phyloP scores from a whole-genome alignment of 495 filamentous ascomycete genomes.

The Parachaetomium inaequale region DNA sequence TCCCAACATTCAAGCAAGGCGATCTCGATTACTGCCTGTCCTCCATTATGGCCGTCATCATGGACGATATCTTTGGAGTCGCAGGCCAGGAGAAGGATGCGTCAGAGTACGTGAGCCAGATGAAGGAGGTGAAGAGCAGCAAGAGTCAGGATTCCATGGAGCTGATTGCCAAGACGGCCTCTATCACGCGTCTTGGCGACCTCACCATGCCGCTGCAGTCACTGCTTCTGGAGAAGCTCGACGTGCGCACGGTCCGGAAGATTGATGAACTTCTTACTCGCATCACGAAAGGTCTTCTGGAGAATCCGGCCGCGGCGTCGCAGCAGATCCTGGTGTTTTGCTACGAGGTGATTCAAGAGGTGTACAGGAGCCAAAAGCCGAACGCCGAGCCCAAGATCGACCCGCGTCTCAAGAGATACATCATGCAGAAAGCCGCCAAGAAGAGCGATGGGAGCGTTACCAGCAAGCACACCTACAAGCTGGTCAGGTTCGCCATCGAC shows the following conservation, averaged over 20 bases:
- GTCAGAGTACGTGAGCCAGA: slow-evolving; percentile 88
- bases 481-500: slow-evolving; percentile 82
- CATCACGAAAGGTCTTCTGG: slow-evolving; percentile 74
- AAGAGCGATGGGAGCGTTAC: slow-evolving; percentile 63
- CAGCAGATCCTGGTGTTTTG: slow-evolving; percentile 84
- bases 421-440: slow-evolving; percentile 70
- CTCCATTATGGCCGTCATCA: slow-evolving; percentile 75
- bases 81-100: slow-evolving; percentile 97
- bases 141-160: slow-evolving; percentile 99
- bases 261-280: slow-evolving; percentile 85
- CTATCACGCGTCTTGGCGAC: slow-evolving; percentile 65
- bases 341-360: slow-evolving; percentile 86
- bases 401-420: slow-evolving; percentile 63
- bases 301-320: slow-evolving; percentile 70
- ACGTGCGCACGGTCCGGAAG: slow-evolving; percentile 73
- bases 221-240: slow-evolving; percentile 77
- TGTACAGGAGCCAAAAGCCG: slow-evolving; percentile 59
- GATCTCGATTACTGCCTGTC: slow-evolving; percentile 84
- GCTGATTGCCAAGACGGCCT: slow-evolving; percentile 74
- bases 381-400: slow-evolving; percentile 48
- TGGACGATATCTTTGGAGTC: slow-evolving; percentile 97
- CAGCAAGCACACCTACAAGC: slow-evolving; percentile 74
- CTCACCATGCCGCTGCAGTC: slow-evolving; percentile 73
- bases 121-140: slow-evolving; percentile 96
- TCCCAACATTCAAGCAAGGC: slow-evolving; percentile 71